Evolutionary conservation across 208 protist genomes (phyloP).

Genomic region (Leishmania amazonensis): DNA sequence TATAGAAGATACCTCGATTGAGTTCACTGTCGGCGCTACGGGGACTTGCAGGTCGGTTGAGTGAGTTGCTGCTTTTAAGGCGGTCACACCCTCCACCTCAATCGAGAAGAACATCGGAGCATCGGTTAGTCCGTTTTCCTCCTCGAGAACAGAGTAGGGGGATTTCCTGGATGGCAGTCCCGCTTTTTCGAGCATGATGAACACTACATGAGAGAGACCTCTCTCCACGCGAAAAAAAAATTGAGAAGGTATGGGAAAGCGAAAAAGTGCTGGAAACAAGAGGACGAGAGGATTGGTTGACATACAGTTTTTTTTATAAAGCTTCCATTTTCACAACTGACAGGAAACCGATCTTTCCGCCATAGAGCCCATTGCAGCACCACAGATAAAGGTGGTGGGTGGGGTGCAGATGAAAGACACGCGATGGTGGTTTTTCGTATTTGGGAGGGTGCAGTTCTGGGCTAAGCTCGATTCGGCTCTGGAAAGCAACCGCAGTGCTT

Average conservation of each 20-base stretch:
- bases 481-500: neutral
- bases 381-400: neutral
- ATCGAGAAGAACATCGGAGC: constrained; percentile 21
- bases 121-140: constrained; percentile 5
- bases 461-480: neutral
- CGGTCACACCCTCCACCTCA: neutral
- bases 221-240: neutral
- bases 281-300: neutral
- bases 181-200: constrained; percentile 30
- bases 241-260: neutral
- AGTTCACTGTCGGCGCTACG: constrained; percentile 4
- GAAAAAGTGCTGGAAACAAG: neutral
- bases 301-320: no score
- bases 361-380: neutral
- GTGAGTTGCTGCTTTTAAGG: constrained; percentile 4
- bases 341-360: neutral
- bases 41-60: constrained; percentile 21
- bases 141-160: constrained; percentile 8
- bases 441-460: neutral
- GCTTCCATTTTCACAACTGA: neutral
- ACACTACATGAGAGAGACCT: neutral
- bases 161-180: constrained; percentile 13
- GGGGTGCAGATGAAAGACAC: neutral
- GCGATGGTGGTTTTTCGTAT: neutral
- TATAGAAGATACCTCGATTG: constrained; percentile 18